These are phyloP conservation scores for Globisporangium middletonii DNA, from an alignment of 352 stramenopile species.

Conservation along the genomic window DNA sequence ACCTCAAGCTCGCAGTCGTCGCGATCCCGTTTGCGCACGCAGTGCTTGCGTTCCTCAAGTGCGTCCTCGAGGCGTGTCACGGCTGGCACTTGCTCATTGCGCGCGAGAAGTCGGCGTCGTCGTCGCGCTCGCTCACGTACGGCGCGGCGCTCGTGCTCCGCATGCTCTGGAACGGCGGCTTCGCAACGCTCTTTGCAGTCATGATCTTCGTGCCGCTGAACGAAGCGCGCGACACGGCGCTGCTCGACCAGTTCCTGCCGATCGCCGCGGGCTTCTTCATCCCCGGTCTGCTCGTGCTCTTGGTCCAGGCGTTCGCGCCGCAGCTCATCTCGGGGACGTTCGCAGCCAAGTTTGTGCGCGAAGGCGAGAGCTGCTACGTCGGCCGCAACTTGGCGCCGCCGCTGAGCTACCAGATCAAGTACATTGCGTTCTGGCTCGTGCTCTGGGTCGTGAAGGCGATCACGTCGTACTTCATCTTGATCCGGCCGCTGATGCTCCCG, in stretches of 20 bases:
- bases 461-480: conserved; percentile 61
- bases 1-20: conserved; percentile 48
- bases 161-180: conserved; percentile 57
- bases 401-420: conserved; percentile 54
- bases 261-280: conserved; percentile 38
- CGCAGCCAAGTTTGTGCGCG: conserved; percentile 62
- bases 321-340: conserved; percentile 51
- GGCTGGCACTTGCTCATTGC: conserved; percentile 56
- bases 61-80: conserved; percentile 55
- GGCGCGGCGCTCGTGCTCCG: conserved; percentile 38
- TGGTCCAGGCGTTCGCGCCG: conserved; percentile 43
- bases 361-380: conserved; percentile 67
- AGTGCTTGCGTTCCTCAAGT: conserved; percentile 49
- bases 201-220: conserved; percentile 64
- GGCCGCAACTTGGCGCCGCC: conserved; percentile 60
- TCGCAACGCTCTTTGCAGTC: conserved; percentile 42
- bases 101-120: conserved; percentile 37
- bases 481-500: conserved; percentile 59
- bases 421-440: conserved; percentile 57
- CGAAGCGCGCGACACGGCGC: conserved; percentile 30
- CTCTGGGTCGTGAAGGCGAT: conserved; percentile 50
- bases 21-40: conserved; percentile 45
- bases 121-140: conserved; percentile 58
- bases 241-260: conserved; percentile 42
- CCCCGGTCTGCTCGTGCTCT: conserved; percentile 42